Base-by-base conservation (phyloP, 139 green algal species). In the Chloropicon primus region DNA sequence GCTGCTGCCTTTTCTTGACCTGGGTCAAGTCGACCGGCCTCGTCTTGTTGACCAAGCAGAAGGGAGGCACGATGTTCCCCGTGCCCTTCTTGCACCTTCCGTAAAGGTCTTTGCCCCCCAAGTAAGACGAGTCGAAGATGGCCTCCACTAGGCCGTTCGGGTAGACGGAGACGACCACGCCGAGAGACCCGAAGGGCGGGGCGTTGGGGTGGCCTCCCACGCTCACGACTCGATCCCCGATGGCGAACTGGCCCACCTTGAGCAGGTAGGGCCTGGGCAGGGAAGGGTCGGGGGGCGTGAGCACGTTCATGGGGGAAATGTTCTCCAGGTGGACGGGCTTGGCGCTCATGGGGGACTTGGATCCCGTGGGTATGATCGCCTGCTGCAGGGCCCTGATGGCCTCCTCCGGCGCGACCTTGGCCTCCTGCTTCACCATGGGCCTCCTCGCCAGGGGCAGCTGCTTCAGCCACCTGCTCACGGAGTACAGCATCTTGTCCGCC, bases 171-270 rank as follows among this genome's bases (percentile, higher is more conserved):
- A 89, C 83, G 29, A 93, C 82, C 1, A 82, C 87, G 27, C 91
- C 92, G 1, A 83, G 82, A 0, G 79, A 29, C n/a, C 92, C 92
- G 82, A 96, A 94, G 0, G 87, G 74, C 1, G 91, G 92, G 0
- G 76, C 17, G 27, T 27, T 27, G 28, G n/a, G 41, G n/a, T 71
- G 54, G 29, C 22, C 27, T 73, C 73, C 41, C n/a, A 75, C n/a
- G 22, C 22, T 73, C 53, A 75, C 28, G n/a, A 54, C 17, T 62
- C 54, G 54, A 17, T 77, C 53, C 53, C 71, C 73, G 76, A 28
- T 21, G 1, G 1, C 41, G 17, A 54, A 28, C 2, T 21, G 3
- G 26, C 71, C 77, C 73, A 25, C 24, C 1, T 76, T 21, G 26
- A 5, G 21, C 41, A 54, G 77, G 80, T 28, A 72, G 0, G 41